Evolutionary conservation across 1,284 basidiomycete species (phyloP).

Genomic region (Puccinia horiana): DNA sequence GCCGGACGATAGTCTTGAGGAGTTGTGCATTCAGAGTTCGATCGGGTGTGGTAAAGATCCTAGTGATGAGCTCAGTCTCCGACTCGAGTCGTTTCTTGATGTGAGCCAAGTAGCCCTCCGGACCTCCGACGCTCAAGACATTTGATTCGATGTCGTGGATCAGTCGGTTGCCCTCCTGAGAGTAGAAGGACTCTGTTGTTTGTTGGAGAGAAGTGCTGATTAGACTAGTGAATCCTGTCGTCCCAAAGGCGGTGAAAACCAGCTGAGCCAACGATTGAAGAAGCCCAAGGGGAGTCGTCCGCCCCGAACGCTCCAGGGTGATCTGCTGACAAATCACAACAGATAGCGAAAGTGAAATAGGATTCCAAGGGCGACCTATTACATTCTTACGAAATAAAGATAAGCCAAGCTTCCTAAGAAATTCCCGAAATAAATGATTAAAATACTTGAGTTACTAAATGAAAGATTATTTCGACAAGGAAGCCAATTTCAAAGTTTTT

Average conservation of each 20-base stretch:
- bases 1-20: background rate
- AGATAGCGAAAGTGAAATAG: conserved; percentile 27
- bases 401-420: conserved; percentile 27
- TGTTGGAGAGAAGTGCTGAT: conserved; percentile 15
- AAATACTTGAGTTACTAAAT: background rate
- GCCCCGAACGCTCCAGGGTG: conserved; percentile 17
- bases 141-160: conserved; percentile 9
- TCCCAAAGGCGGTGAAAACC: conserved; percentile 15
- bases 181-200: conserved; percentile 27
- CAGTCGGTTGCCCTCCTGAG: conserved; percentile 32
- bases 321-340: conserved; percentile 28
- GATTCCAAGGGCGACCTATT: conserved; percentile 20
- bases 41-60: conserved; percentile 35
- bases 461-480: background rate
- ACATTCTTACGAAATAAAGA: conserved; percentile 33
- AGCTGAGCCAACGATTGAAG: conserved; percentile 30
- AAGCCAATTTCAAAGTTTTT: background rate
- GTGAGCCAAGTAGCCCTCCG: conserved; percentile 27
- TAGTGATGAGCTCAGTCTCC: conserved; percentile 10
- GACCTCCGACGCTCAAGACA: conserved; percentile 25
- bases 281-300: background rate
- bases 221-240: conserved; percentile 9
- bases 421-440: background rate
- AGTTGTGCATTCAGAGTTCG: conserved; percentile 4
- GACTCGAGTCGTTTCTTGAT: conserved; percentile 2